phyloP scores from a whole-genome alignment of 73 alveolate species.

The Paramecium primaurelia region DNA sequence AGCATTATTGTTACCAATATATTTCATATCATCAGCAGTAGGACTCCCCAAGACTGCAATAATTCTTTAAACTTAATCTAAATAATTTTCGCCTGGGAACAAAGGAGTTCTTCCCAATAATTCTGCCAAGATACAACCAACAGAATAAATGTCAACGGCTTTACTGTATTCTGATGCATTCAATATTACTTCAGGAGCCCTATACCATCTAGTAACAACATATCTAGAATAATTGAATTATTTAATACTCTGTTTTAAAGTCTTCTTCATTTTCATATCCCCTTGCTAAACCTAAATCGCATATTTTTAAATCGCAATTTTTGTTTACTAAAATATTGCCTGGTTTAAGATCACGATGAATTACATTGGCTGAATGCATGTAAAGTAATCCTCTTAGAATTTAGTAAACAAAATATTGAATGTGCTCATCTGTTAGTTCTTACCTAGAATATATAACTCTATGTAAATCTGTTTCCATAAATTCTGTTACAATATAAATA shows the following conservation, averaged over 20 bases:
- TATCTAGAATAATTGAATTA: constrained; percentile 57
- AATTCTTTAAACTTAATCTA: constrained; percentile 82
- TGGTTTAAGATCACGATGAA: constrained; percentile 89
- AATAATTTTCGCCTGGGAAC: constrained; percentile 88
- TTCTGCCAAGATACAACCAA: constrained; percentile 88
- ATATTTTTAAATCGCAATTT: constrained; percentile 84
- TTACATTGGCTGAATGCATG: constrained; percentile 88
- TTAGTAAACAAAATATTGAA: constrained; percentile 84
- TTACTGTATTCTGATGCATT: constrained; percentile 82
- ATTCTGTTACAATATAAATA: constrained; percentile 84
- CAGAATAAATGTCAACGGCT: constrained; percentile 85
- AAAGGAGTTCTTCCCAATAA: constrained; percentile 90
- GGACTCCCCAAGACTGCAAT: constrained; percentile 92
- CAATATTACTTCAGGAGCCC: constrained; percentile 70
- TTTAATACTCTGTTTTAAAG: constrained; percentile 72
- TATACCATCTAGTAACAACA: constrained; percentile 76
- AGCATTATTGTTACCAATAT: constrained; percentile 86
- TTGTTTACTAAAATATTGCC: constrained; percentile 80
- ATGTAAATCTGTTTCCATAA: constrained; percentile 94
- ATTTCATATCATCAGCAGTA: constrained; percentile 81
- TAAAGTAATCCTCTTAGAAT: constrained; percentile 78
- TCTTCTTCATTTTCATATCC: constrained; percentile 78
- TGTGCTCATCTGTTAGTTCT: constrained; percentile 87
- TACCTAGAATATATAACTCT: constrained; percentile 86
- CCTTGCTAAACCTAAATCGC: constrained; percentile 83